Base-by-base conservation (phyloP, 768 basidiomycete genomes). In the Hygrocybe punicea region DNA sequence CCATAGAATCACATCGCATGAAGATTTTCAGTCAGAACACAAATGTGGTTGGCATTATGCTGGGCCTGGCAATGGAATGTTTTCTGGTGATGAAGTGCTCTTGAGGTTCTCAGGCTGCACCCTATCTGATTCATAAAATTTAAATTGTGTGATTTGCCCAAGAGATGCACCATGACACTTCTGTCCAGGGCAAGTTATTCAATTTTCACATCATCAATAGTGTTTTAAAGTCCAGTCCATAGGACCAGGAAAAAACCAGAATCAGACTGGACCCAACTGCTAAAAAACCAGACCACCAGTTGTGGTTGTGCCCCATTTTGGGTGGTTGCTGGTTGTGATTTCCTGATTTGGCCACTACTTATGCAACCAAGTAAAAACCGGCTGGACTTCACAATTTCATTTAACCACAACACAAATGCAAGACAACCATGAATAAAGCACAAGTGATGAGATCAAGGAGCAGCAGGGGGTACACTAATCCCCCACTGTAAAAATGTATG, bases 1-100 rank as follows among this genome's bases (percentile, higher is more conserved):
- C 16, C 2, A n/a, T 33, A 11, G 51, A 57, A 6, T 17, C 35
- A 4, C 11, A 14, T 16, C 25, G 49, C 9, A 5, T 57, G 34
- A 49, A 51, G 36, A 4, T 57, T 5, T 36, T 50, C 9, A 29
- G 39, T 17, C 23, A 33, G 14, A 53, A 44, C n/a, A 21, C 21
- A 4, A 25, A 52, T 33, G 57, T 39, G 1, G 29, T 53, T 10
- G 51, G 51, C 17, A 44, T 58, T 7, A 58, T 58, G 57, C 23
- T 58, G 3, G 57, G 57, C 24, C 19, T 53, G 39, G 57, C 51
- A n/a, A 58, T 50, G 6, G 57, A 58, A 4, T 40, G 50, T 36
- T 23, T 21, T 25, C 29, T 58, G 10, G 33, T 58, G 4, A 21
- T 6, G 4, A 6, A 21, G 16, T 16, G 19, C 19, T 16, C 40